A percentile compares a stretch with the other conserved stretches of the same genome.
These are phyloP conservation scores for Corymbia citriodora DNA, from an alignment of 441 rosid genomes.

Conservation along the genomic window DNA sequence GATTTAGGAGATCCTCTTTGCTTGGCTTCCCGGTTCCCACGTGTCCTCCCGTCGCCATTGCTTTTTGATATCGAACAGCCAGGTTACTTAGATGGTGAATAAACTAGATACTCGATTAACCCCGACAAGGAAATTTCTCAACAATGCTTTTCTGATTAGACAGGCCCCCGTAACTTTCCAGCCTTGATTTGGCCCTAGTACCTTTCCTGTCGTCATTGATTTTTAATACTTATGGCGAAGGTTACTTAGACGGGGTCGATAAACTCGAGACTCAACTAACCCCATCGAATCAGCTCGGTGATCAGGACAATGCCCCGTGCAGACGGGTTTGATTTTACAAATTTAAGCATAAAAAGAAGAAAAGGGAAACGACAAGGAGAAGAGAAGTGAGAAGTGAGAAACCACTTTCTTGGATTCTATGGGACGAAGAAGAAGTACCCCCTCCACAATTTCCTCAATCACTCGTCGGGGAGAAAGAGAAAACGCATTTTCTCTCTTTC, in stretches of 20 bases:
- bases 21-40: not conserved
- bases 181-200: too few species aligned
- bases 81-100: rapidly evolving
- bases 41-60: rapidly evolving
- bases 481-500: not conserved
- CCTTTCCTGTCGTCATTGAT: not conserved
- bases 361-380: not conserved
- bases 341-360: not conserved
- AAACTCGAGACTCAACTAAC: not conserved
- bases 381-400: not conserved
- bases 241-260: not conserved
- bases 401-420: not conserved
- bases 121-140: not conserved
- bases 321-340: not conserved
- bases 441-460: not conserved
- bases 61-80: rapidly evolving
- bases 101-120: not conserved
- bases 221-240: not conserved
- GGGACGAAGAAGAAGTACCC: too few species aligned
- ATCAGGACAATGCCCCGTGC: not conserved
- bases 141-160: not conserved
- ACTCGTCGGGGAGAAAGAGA: not conserved
- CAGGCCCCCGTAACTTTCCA: rapidly evolving
- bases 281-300: not conserved
- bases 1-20: not conserved